phyloP scores from a whole-genome alignment of 164 flowering plant genomes.

The Kalanchoe fedtschenkoi region DNA sequence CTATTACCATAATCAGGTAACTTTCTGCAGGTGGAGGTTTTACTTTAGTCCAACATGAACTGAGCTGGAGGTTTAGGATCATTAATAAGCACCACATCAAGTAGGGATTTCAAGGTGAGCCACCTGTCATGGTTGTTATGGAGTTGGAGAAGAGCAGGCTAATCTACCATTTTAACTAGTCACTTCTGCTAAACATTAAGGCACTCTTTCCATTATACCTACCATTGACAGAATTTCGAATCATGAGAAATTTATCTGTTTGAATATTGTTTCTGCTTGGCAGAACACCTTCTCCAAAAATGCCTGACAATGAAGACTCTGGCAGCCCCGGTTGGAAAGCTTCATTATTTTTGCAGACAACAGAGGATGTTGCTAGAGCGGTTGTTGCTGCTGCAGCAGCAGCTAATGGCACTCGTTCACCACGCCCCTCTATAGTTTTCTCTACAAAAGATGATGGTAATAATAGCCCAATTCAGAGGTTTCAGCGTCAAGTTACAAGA shows the following conservation, averaged over 20 bases:
- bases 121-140: background rate
- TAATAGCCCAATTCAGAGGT: conserved; percentile 51
- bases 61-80: background rate
- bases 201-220: background rate
- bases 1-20: too few species aligned
- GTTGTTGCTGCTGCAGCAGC: conserved; percentile 74
- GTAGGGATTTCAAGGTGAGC: background rate
- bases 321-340: conserved; percentile 82
- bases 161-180: background rate
- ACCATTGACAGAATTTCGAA: too few species aligned
- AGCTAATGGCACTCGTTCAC: conserved; percentile 47
- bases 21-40: too few species aligned
- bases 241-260: background rate
- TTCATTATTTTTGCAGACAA: conserved; percentile 65
- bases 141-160: background rate
- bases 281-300: conserved; percentile 12
- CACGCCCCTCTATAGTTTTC: conserved; percentile 80
- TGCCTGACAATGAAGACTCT: conserved; percentile 54
- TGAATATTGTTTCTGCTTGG: conserved; percentile 5
- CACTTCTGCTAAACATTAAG: background rate
- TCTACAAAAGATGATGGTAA: conserved; percentile 72
- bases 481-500: conserved; percentile 60
- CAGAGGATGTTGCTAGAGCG: conserved; percentile 81
- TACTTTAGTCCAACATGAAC: too few species aligned
- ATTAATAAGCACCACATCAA: too few species aligned